These are phyloP conservation scores for Orbilia oligospora DNA, from an alignment of 2,329 filamentous ascomycete species.

Conservation along the genomic window DNA sequence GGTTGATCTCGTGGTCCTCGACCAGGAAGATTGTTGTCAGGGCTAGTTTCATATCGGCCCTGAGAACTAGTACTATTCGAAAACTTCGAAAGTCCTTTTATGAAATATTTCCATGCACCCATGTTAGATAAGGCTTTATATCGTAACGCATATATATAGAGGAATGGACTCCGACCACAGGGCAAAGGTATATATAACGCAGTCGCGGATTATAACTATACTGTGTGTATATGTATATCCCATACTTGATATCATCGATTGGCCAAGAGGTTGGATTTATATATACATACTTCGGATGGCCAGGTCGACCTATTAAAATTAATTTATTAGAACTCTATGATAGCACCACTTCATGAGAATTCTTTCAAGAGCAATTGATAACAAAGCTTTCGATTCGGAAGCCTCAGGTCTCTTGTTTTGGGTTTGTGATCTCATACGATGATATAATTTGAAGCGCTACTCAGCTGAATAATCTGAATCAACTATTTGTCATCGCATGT, in stretches of 20 bases:
- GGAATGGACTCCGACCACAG: too few species aligned
- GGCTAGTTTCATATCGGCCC: background rate
- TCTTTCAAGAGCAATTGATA: background rate
- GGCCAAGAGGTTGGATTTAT: too few species aligned
- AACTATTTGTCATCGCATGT: conserved; percentile 10
- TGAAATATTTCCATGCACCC: too few species aligned
- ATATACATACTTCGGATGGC: too few species aligned
- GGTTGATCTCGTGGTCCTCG: background rate
- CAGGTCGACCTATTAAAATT: too few species aligned
- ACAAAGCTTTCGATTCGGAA: background rate
- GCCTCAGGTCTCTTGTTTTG: background rate
- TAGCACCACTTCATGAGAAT: background rate
- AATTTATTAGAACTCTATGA: too few species aligned
- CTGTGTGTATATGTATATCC: too few species aligned
- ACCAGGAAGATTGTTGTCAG: background rate
- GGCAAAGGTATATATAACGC: too few species aligned
- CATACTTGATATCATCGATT: too few species aligned
- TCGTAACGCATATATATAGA: too few species aligned
- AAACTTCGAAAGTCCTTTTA: background rate
- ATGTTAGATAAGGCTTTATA: too few species aligned
- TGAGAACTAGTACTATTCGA: background rate
- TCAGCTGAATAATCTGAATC: conserved; percentile 1
- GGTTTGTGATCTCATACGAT: background rate
- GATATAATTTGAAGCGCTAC: background rate
- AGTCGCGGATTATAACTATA: too few species aligned